Evolutionary conservation across 108 stramenopile genomes (phyloP).

Genomic region (Schizochytrium sp.): DNA sequence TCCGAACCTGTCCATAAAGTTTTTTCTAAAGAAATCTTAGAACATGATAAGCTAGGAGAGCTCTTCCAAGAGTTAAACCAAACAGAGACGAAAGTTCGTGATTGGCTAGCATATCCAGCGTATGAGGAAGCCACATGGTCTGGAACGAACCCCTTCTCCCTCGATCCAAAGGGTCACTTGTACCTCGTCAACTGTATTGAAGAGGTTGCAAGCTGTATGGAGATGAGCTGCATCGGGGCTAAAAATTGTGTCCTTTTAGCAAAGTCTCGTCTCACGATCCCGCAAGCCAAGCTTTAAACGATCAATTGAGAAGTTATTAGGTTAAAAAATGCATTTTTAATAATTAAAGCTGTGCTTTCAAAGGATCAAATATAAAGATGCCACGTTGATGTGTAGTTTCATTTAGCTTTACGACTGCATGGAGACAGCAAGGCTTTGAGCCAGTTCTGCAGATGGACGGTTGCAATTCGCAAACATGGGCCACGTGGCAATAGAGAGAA

Average conservation of each 20-base stretch:
- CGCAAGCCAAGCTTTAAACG: background rate
- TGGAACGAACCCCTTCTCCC: background rate
- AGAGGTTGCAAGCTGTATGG: conserved; percentile 10
- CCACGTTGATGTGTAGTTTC: too few species aligned
- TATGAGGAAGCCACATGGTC: background rate
- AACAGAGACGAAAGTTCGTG: background rate
- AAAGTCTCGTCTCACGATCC: background rate
- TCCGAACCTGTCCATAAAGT: background rate
- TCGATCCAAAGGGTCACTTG: conserved; percentile 19
- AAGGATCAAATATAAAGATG: too few species aligned
- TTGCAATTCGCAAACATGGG: too few species aligned
- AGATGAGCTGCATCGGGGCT: conserved; percentile 5
- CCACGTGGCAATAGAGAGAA: too few species aligned
- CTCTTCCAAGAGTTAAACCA: background rate
- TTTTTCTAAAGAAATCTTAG: background rate
- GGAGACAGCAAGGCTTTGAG: too few species aligned
- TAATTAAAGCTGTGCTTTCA: too few species aligned
- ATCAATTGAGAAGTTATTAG: too few species aligned
- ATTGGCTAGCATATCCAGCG: conserved; percentile 19
- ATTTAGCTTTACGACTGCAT: too few species aligned
- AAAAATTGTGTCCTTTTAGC: background rate
- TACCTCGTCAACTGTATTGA: conserved; percentile 2
- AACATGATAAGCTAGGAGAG: background rate
- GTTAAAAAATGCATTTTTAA: too few species aligned
- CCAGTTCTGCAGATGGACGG: too few species aligned